Percentiles rank a stretch among this genome's conserved stretches.
Conservation (phyloP, 345 rosid species). For the Psidium guajava region DNA sequence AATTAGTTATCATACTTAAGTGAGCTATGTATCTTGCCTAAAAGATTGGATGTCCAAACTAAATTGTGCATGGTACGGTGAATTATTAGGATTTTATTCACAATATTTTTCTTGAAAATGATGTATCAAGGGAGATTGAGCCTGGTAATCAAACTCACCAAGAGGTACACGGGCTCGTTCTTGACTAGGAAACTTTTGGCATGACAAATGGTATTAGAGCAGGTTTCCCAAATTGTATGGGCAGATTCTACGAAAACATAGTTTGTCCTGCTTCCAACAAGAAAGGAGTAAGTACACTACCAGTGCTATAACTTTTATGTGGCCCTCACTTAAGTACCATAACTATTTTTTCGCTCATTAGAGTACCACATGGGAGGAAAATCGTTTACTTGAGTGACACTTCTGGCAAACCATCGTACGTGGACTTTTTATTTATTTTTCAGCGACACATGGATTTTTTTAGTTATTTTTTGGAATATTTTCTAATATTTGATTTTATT, state of each 20-base stretch:
- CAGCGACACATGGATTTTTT: too few species aligned
- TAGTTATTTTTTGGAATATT: too few species aligned
- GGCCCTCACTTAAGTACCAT: too few species aligned
- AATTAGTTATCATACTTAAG: not conserved
- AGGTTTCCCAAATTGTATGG: not conserved
- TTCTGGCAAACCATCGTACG: too few species aligned
- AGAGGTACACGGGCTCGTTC: not conserved
- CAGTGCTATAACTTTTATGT: too few species aligned
- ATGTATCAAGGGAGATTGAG: not conserved
- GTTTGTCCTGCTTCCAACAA: not conserved
- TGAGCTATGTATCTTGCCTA: rapidly evolving
- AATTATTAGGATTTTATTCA: not conserved
- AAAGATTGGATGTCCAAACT: not conserved
- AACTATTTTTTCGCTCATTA: too few species aligned
- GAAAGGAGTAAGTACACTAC: too few species aligned
- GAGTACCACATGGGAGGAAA: too few species aligned
- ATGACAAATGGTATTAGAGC: not conserved
- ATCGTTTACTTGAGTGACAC: too few species aligned
- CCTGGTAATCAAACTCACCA: not conserved
- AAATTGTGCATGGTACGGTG: not conserved
- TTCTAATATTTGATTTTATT: too few species aligned
- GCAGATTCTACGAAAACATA: not conserved
- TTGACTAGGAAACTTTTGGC: not conserved
- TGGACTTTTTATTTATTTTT: too few species aligned
- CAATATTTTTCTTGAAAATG: not conserved